Base-by-base conservation (phyloP, 2,329 filamentous ascomycete species). In the Fragosphaeria purpurea region DNA sequence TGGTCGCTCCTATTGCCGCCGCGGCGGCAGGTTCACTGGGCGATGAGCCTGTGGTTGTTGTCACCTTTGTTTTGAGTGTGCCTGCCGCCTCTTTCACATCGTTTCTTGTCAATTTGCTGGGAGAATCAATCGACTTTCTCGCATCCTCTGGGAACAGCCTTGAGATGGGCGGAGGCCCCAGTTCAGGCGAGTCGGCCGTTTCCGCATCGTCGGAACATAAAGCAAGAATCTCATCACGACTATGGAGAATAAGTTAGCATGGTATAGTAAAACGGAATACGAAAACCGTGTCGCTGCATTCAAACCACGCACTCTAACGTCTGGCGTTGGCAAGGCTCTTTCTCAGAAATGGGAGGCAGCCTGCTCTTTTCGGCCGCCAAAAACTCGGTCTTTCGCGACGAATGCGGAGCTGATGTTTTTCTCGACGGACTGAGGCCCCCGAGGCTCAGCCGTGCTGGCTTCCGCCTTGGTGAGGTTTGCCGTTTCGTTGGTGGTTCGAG, bases 271-370 rank as follows among this genome's bases (percentile, higher is more conserved):
- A 37, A 10, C 13, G 8, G 30, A 13, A 31, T 11, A 7, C 13
- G n/a, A 6, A 4, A 41, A 33, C 40, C n/a, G n/a, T 22, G 22
- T 22, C 22, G 22, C 22, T 22, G 22, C 22, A 22, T 22, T 22
- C 22, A 22, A 22, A 32, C 5, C 11, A 68, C 77, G 52, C 71
- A 87, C 83, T 79, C 83, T 60, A 89, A 70, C 8, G 85, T 86
- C 57, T 74, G 73, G 48, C 86, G 72, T 9, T 83, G 81, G 60
- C 79, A 86, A 2, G 72, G 67, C 60, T 85, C 87, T 62, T 80
- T 77, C 63, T 91, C 86, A 39, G 75, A 69, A 47, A 91, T 88
- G 1, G 81, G 79, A 7, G 83, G 77, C 57, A 87, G 63, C 59
- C 79, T 71, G 30, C 74, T 73, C 57, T 81, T 74, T 56, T 76